Evolutionary conservation across 352 stramenopile species (phyloP), one percentile per base, ranked within the genome.

Genomic region (Phytophthora pinifolia): DNA sequence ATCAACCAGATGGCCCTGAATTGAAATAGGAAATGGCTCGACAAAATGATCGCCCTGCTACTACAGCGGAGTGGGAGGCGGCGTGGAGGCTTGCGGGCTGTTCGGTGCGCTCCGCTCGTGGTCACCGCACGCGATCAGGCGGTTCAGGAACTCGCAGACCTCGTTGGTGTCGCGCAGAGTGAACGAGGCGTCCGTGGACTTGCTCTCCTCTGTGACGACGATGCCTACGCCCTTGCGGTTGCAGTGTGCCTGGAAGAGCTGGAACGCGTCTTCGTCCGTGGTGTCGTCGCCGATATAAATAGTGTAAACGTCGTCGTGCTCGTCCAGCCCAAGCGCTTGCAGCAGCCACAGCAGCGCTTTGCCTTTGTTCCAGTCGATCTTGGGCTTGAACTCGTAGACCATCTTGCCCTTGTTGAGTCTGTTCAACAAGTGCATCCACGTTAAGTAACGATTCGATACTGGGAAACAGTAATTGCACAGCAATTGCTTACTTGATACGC

Each of bases 261-360:
- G 69, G 31, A 92, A 92, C 29, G 84, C 84, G 51, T 94, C 84
- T 67, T 96, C 88, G 35, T 97, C 88, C 15, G 88, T 97, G 25
- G 83, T 96, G 43, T 96, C 88, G 58, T 97, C 88, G 17, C 88
- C 88, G 41, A 97, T 96, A 76, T 96, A 97, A 70, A 97, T 96
- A 55, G 87, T 94, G 59, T 89, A 96, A 10, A 96, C 79, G 9
- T 92, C 70, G 27, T 92, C 77, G 29, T 73, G 57, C 45, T 87
- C 59, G 52, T 92, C 83, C 20, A 94, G 59, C 1, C 72, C 79
- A 9, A 96, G 70, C 29, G 77, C 70, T 42, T 94, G 60, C 50
- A 96, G 62, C 35, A 96, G 67, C 88, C 87, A 96, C 27, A 93
- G 49, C 29, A 97, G 72, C 43, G 85, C 86, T 59, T 95, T 95